Conservation (phyloP, 768 basidiomycete species). For the Lentinula boryana region DNA sequence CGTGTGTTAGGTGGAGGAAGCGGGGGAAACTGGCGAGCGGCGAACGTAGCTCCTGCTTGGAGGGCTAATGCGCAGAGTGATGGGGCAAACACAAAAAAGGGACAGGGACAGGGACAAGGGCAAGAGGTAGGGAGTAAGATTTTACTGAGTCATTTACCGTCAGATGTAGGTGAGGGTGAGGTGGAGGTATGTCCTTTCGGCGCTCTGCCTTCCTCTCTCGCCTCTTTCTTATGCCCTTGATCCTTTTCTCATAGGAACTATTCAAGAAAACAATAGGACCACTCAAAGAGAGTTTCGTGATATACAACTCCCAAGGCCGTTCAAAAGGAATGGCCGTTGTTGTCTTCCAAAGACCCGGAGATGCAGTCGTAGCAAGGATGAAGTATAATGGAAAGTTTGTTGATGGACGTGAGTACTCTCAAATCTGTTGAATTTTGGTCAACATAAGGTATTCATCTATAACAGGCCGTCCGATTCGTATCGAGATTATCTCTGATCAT, state of each 20-base stretch:
- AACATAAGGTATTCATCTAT: not conserved
- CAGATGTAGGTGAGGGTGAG: constrained; percentile 65
- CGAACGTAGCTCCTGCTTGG: constrained; percentile 58
- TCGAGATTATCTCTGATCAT: constrained; percentile 47
- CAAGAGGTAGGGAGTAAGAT: constrained; percentile 52
- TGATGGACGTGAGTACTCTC: constrained; percentile 44
- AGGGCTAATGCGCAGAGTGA: constrained; percentile 14
- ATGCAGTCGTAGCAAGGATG: constrained; percentile 54
- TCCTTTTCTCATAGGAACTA: constrained; percentile 47
- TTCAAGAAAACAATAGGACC: constrained; percentile 76
- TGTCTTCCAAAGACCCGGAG: constrained; percentile 53
- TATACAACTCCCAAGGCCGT: constrained; percentile 69
- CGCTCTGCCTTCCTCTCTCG: not conserved
- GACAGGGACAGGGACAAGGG: constrained; percentile 19
- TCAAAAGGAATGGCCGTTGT: constrained; percentile 83
- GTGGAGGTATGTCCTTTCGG: constrained; percentile 45
- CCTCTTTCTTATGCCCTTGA: not conserved
- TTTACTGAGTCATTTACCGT: constrained; percentile 55
- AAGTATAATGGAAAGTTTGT: constrained; percentile 78
- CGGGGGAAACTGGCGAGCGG: constrained; percentile 24
- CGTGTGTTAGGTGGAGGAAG: constrained; percentile 49
- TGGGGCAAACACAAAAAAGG: constrained; percentile 21
- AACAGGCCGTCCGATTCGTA: constrained; percentile 61
- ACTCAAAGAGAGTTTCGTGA: constrained; percentile 60
- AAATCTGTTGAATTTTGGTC: too few relatives aligned